Percentiles rank a stretch among this genome's conserved stretches.
phyloP scores from a whole-genome alignment of 768 basidiomycete species.

The Leucosporidium creatinivorum region DNA sequence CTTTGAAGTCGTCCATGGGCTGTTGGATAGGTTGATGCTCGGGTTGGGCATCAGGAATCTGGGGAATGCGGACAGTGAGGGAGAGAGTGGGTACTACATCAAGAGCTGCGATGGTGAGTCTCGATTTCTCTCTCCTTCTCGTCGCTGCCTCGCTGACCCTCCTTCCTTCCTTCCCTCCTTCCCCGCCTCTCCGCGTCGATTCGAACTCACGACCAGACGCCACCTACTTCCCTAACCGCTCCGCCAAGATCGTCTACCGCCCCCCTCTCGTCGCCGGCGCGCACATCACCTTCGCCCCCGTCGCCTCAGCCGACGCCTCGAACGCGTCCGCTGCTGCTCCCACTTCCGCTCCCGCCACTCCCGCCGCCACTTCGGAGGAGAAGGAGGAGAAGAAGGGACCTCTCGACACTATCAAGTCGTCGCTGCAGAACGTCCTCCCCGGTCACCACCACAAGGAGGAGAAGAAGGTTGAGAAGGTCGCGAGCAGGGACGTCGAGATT shows the following conservation, averaged over 20 bases:
- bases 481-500: slow-evolving; percentile 58
- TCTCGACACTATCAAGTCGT: slow-evolving; percentile 46
- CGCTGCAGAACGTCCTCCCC: slow-evolving; percentile 42
- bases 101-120: slow-evolving; percentile 68
- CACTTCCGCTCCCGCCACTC: background rate
- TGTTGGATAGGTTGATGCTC: slow-evolving; percentile 90
- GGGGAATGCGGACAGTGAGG: slow-evolving; percentile 51
- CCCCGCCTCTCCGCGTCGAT: too few relatives aligned
- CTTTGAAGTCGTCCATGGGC: slow-evolving; percentile 87
- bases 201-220: slow-evolving; percentile 53
- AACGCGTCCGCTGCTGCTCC: slow-evolving; percentile 30
- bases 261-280: slow-evolving; percentile 26
- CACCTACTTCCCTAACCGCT: slow-evolving; percentile 90
- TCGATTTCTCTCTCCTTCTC: background rate
- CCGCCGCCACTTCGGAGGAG: background rate
- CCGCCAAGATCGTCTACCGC: slow-evolving; percentile 85
- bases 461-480: background rate
- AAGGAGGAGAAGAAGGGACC: slow-evolving; percentile 21
- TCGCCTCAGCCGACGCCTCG: slow-evolving; percentile 20
- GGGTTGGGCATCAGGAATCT: slow-evolving; percentile 88
- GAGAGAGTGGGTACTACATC: slow-evolving; percentile 80
- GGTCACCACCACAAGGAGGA: slow-evolving; percentile 36
- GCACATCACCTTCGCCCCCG: slow-evolving; percentile 34
- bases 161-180: background rate
- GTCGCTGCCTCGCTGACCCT: background rate